Evolutionary conservation across 345 rosid genomes (phyloP).

Genomic region (Mangifera indica): DNA sequence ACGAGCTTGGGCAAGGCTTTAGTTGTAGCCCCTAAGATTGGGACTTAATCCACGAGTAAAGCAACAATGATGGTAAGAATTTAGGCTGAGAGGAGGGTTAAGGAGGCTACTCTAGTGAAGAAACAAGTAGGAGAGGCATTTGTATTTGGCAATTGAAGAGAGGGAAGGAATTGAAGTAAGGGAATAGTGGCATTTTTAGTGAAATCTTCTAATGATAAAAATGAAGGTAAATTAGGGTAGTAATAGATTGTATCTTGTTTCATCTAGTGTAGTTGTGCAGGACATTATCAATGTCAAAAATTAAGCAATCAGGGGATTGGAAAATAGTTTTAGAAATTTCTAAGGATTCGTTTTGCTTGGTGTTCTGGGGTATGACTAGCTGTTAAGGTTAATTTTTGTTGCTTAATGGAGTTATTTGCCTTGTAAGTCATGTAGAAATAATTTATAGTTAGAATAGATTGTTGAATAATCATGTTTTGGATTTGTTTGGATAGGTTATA

Average conservation of each 20-base stretch:
- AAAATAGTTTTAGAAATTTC: neutral
- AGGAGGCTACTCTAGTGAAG: slow-evolving; percentile 34
- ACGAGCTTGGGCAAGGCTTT: slow-evolving; percentile 31
- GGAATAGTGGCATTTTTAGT: too few relatives aligned
- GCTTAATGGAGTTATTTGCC: neutral
- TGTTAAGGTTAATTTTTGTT: slow-evolving; percentile 6
- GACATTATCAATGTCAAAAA: slow-evolving; percentile 14
- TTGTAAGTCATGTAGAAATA: slow-evolving; percentile 12
- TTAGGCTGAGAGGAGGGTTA: slow-evolving; percentile 32
- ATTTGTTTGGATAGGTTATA: neutral
- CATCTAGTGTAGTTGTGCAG: neutral
- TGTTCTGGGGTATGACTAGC: neutral
- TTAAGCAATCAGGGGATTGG: slow-evolving; percentile 14
- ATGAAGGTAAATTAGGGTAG: slow-evolving; percentile 6
- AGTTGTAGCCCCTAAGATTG: slow-evolving; percentile 32
- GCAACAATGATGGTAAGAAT: slow-evolving; percentile 30
- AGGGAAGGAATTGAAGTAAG: slow-evolving; percentile 9
- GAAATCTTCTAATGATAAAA: neutral
- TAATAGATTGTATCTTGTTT: slow-evolving; percentile 19
- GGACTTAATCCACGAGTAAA: slow-evolving; percentile 29
- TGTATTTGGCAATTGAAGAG: slow-evolving; percentile 23
- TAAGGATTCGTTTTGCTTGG: neutral
- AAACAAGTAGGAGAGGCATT: slow-evolving; percentile 37
- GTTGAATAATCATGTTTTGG: slow-evolving; percentile 6
- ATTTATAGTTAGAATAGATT: slow-evolving; percentile 8